Percentiles rank a stretch among this genome's conserved stretches.
Evolutionary conservation across 1,284 basidiomycete species (phyloP).

Genomic region (Apiotrichum akiyoshidainum): DNA sequence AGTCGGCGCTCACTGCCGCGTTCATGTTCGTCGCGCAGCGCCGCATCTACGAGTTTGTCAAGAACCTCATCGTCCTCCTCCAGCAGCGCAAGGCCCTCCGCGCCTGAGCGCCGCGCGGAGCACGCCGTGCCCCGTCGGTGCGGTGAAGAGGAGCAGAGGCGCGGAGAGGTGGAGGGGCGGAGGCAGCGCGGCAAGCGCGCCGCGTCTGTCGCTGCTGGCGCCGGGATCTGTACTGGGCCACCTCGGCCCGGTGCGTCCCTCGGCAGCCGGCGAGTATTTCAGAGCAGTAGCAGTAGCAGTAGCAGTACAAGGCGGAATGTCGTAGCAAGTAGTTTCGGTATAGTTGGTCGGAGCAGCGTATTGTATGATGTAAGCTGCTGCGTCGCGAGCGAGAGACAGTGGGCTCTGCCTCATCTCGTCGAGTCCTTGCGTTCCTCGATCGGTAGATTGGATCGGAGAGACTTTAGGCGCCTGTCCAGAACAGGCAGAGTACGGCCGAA

Average conservation of each 20-base stretch:
- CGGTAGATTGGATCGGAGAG: no score
- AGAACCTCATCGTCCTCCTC: slow-evolving; percentile 32
- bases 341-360: background rate
- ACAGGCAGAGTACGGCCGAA: no score
- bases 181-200: no score
- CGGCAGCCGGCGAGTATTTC: no score
- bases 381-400: no score
- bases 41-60: slow-evolving; percentile 55
- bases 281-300: no score
- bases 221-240: background rate
- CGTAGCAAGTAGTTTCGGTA: background rate
- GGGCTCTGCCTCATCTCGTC: no score
- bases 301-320: no score
- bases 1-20: slow-evolving; percentile 85
- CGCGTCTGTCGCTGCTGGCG: no score
- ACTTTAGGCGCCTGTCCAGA: no score
- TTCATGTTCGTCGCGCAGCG: slow-evolving; percentile 82
- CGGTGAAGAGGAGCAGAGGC: background rate
- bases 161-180: background rate
- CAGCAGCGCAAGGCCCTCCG: slow-evolving; percentile 20
- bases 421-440: no score
- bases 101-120: background rate
- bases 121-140: background rate
- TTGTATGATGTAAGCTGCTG: background rate
- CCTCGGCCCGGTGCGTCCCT: no score